Evolutionary conservation across 768 basidiomycete genomes (phyloP).

Genomic region (Rhizopogon salebrosus): DNA sequence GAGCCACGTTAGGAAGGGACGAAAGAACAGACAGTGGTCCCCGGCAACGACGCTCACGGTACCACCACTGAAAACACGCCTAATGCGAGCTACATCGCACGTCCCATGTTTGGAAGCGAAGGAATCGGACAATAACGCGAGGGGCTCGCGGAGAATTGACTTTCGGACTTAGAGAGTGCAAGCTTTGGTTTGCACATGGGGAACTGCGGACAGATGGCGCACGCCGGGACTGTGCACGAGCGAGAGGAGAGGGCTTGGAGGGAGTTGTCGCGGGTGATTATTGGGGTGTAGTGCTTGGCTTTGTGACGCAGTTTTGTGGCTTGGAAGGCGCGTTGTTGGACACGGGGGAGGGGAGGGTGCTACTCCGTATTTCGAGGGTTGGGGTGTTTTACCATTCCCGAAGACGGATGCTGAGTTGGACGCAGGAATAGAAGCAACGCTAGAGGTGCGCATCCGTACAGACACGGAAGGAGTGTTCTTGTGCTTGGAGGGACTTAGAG

Average conservation of each 20-base stretch:
- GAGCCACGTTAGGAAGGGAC: too few species aligned
- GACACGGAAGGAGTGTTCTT: conserved; percentile 3
- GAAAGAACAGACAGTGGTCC: too few species aligned
- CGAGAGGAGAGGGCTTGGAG: conserved; percentile 10
- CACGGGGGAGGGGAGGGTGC: conserved; percentile 37
- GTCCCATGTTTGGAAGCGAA: not conserved
- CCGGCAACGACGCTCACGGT: not conserved
- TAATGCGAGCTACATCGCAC: not conserved
- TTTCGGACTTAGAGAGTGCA: not conserved
- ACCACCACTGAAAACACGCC: not conserved
- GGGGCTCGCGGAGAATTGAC: conserved; percentile 4
- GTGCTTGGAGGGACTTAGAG: conserved; percentile 34
- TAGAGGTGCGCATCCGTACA: not conserved
- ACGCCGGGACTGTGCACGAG: conserved; percentile 10
- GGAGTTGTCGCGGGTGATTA: conserved; percentile 17
- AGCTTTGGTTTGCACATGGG: not conserved
- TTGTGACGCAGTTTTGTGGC: too few species aligned
- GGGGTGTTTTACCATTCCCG: not conserved
- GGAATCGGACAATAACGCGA: conserved; percentile 15
- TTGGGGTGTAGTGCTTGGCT: conserved; percentile 15
- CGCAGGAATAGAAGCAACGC: not conserved
- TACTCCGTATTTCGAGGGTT: not conserved
- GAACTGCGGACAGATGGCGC: conserved; percentile 17
- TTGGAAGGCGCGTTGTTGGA: conserved; percentile 27
- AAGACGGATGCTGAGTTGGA: not conserved